Conservation (phyloP, 306 rosid genomes). For the Acacia confusa region DNA sequence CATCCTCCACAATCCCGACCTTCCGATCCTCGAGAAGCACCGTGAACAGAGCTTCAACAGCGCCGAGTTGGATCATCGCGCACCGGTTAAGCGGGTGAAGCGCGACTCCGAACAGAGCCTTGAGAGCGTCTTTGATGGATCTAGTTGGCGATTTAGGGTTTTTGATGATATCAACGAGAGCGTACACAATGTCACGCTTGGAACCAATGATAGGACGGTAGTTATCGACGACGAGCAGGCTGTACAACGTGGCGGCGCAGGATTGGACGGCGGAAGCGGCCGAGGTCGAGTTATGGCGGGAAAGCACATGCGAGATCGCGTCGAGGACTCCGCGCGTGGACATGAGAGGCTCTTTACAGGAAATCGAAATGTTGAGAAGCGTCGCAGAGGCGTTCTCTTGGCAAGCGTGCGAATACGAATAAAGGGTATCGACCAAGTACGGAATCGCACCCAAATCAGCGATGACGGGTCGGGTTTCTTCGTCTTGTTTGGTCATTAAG, state of each 20-base stretch:
- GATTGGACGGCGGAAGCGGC: slow-evolving; percentile 79
- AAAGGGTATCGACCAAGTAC: slow-evolving; percentile 66
- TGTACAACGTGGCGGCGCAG: slow-evolving; percentile 79
- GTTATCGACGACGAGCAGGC: slow-evolving; percentile 69
- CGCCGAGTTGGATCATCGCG: slow-evolving; percentile 61
- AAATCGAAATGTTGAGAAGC: slow-evolving; percentile 78
- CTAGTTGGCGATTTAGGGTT: slow-evolving; percentile 53
- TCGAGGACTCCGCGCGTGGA: slow-evolving; percentile 87
- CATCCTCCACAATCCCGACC: slow-evolving; percentile 79
- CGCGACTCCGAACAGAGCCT: slow-evolving; percentile 78
- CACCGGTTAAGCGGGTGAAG: slow-evolving; percentile 63
- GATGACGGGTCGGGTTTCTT: slow-evolving; percentile 67
- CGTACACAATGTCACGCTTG: slow-evolving; percentile 76
- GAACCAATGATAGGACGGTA: slow-evolving; percentile 77
- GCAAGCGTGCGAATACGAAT: slow-evolving; percentile 52
- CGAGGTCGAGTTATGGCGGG: slow-evolving; percentile 54
- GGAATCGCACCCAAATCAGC: slow-evolving; percentile 81
- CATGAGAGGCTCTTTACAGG: slow-evolving; percentile 57
- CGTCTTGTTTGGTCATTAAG: slow-evolving; percentile 62
- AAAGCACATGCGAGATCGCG: slow-evolving; percentile 71
- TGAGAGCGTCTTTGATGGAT: slow-evolving; percentile 80
- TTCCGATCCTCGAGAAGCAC: slow-evolving; percentile 55
- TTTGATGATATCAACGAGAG: slow-evolving; percentile 64
- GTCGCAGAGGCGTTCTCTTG: slow-evolving; percentile 95
- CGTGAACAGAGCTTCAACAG: slow-evolving; percentile 58